Conservation (phyloP, 2,329 filamentous ascomycete species). For the Nannizzia gypsea region DNA sequence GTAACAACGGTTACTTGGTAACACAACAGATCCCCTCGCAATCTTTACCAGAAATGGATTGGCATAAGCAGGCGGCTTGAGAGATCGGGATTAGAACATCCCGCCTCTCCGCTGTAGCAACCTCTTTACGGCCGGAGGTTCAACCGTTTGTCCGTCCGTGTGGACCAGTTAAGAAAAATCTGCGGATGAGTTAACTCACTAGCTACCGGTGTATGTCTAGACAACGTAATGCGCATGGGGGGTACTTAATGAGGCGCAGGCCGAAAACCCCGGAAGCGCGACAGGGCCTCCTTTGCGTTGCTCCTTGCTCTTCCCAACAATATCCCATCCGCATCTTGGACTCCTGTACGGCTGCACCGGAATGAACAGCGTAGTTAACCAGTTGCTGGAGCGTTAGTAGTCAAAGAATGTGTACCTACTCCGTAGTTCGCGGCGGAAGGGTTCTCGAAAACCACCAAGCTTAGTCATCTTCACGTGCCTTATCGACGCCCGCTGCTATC, state of each 20-base stretch:
- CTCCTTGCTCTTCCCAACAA: not conserved
- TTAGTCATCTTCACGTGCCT: constrained; percentile 4
- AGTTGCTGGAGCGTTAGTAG: too few species aligned
- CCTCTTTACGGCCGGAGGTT: not conserved
- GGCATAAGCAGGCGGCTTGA: not conserved
- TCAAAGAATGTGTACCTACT: too few species aligned
- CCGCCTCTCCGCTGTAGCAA: not conserved
- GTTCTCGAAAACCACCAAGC: not conserved
- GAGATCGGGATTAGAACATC: not conserved
- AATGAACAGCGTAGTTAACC: not conserved
- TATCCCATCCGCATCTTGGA: not conserved
- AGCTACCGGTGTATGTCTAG: too few species aligned
- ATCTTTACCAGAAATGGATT: not conserved
- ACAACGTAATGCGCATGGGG: not conserved
- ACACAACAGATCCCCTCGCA: not conserved
- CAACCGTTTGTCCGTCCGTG: not conserved
- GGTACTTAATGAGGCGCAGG: not conserved
- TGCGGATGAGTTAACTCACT: too few species aligned
- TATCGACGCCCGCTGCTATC: not conserved
- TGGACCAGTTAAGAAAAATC: not conserved
- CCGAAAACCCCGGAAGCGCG: not conserved
- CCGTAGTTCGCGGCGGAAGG: too few species aligned
- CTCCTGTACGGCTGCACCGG: not conserved
- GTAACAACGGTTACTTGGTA: too few species aligned
- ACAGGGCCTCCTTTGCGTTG: not conserved